These are phyloP conservation scores for Beta macrorhiza DNA, from an alignment of 179 eudicot species.

Conservation along the genomic window DNA sequence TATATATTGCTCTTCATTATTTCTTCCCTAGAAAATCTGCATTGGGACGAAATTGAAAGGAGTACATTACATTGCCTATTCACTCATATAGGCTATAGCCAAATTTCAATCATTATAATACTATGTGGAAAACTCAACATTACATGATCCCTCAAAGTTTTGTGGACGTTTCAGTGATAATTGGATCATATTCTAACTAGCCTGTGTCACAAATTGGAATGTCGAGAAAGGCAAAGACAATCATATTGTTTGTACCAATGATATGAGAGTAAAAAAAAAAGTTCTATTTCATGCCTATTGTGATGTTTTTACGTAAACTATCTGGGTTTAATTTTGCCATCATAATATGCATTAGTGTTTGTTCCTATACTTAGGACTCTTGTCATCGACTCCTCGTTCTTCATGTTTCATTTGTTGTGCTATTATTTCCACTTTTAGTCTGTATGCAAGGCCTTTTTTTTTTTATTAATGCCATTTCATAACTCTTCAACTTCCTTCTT, in stretches of 20 bases:
- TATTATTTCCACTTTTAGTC: background rate
- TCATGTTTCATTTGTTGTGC: background rate
- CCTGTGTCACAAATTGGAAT: background rate
- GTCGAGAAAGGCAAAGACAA: no score
- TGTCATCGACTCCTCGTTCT: background rate
- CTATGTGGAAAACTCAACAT: background rate
- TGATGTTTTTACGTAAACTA: background rate
- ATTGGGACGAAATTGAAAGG: background rate
- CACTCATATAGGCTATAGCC: background rate
- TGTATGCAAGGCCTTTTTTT: background rate
- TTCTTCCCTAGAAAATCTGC: background rate
- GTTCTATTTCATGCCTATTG: background rate
- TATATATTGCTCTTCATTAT: background rate
- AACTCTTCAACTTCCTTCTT: no score
- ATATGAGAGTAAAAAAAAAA: background rate
- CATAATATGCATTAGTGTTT: background rate
- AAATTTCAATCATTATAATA: background rate
- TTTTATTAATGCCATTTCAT: background rate
- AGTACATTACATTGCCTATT: background rate
- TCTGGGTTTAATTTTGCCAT: background rate
- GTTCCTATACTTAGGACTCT: background rate
- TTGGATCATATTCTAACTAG: background rate
- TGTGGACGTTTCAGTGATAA: background rate
- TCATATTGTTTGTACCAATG: background rate
- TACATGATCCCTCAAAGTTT: background rate